phyloP scores from a whole-genome alignment of 23 red algal species.

The Agarophyton chilense region DNA sequence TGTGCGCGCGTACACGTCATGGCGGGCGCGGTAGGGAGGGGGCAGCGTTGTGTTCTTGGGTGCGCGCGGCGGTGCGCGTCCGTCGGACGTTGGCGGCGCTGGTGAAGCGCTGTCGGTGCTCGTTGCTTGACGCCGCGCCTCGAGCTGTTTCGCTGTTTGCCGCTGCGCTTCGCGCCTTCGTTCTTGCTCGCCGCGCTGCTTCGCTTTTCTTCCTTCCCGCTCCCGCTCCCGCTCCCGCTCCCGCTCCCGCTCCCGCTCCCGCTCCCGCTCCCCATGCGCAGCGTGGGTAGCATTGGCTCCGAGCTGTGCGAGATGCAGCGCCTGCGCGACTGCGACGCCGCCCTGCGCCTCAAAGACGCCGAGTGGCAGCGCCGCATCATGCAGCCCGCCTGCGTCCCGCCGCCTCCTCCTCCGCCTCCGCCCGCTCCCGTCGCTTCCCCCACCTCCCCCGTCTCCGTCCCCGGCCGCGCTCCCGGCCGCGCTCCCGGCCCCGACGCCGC shows the following conservation, averaged over 20 bases:
- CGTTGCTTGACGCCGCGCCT: too few species aligned
- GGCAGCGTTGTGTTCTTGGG: neutral
- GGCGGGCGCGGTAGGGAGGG: neutral
- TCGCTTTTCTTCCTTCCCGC: neutral
- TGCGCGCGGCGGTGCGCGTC: neutral
- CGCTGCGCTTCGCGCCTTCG: too few species aligned
- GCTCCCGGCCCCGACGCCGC: neutral
- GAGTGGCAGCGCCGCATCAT: constrained; percentile 72
- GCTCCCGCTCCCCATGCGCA: constrained; percentile 14
- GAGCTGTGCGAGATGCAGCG: constrained; percentile 73
- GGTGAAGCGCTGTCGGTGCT: too few species aligned
- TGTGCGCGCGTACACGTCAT: constrained; percentile 9
- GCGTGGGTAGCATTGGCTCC: constrained; percentile 48
- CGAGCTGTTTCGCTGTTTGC: too few species aligned
- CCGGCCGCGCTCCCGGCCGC: neutral
- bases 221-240: neutral
- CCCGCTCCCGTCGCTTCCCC: neutral
- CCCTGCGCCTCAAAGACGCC: constrained; percentile 42
- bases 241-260: neutral
- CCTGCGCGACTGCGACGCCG: constrained; percentile 53
- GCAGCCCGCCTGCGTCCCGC: neutral
- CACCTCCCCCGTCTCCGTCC: neutral
- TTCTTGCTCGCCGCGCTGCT: neutral
- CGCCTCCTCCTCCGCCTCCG: neutral
- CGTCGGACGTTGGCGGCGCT: too few species aligned